A percentile compares a stretch with the other conserved stretches of the same genome.
Conservation (phyloP, 352 stramenopile species). For the Pythium rishiriense region DNA sequence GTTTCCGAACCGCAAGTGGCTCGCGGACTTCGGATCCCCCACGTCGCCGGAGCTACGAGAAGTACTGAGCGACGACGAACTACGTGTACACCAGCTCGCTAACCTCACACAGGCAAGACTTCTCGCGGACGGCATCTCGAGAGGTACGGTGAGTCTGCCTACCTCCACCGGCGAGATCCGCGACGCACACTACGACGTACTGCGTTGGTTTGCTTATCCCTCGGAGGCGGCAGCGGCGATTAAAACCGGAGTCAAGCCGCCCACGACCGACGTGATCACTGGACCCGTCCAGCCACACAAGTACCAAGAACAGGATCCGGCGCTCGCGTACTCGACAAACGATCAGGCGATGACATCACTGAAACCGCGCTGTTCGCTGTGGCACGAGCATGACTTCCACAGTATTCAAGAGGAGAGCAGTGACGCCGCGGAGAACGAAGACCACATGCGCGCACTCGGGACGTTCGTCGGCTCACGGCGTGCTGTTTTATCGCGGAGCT, state of each 20-base stretch:
- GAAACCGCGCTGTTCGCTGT: neutral
- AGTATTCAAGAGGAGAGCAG: conserved; percentile 3
- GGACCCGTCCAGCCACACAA: conserved; percentile 33
- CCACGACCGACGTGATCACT: neutral
- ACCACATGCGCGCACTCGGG: neutral
- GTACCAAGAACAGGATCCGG: conserved; percentile 23
- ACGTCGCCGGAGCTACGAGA: too few species aligned
- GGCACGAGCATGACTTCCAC: neutral
- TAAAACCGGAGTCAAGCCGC: conserved; percentile 8
- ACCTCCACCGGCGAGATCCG: conserved; percentile 23
- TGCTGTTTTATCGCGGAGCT: neutral
- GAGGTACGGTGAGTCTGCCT: conserved; percentile 1
- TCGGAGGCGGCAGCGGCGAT: conserved; percentile 35
- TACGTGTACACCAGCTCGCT: conserved; percentile 16
- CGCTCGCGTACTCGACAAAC: conserved; percentile 15
- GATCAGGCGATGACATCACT: conserved; percentile 2
- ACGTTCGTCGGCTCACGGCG: neutral
- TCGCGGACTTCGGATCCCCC: conserved; percentile 23
- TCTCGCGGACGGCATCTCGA: conserved; percentile 24
- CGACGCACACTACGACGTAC: conserved; percentile 30
- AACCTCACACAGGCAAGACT: conserved; percentile 26
- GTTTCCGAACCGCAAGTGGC: conserved; percentile 33
- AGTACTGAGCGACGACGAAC: conserved; percentile 17
- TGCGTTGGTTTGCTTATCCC: conserved; percentile 53
- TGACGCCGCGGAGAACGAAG: neutral